These are phyloP conservation scores for Tephrocybe sp. DNA, from an alignment of 768 basidiomycete species.

Conservation along the genomic window DNA sequence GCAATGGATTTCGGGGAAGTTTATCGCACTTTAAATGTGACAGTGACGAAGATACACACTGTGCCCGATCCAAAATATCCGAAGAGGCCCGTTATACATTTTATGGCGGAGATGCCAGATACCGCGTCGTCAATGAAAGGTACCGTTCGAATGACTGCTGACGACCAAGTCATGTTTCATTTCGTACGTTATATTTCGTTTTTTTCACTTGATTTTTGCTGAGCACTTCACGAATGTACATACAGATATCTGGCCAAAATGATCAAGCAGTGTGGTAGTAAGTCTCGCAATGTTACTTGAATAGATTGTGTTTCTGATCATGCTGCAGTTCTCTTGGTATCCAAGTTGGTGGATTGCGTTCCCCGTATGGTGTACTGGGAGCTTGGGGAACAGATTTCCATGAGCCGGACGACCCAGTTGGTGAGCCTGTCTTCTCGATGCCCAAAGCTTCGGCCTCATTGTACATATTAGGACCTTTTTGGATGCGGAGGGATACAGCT, in stretches of 20 bases:
- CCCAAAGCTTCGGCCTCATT: not conserved
- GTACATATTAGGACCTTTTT: conserved; percentile 31
- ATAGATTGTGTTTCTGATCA: not conserved
- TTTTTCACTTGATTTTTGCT: not conserved
- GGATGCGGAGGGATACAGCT: conserved; percentile 26
- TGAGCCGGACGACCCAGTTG: conserved; percentile 44
- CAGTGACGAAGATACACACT: conserved; percentile 40
- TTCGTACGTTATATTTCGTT: conserved; percentile 62
- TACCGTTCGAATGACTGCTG: conserved; percentile 52
- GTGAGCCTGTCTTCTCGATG: conserved; percentile 25
- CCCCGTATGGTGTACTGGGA: conserved; percentile 58
- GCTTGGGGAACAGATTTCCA: conserved; percentile 48
- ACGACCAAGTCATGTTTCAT: conserved; percentile 61
- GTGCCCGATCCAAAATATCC: conserved; percentile 49
- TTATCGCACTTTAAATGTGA: conserved; percentile 48
- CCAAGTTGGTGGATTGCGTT: conserved; percentile 60
- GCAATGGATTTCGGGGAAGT: conserved; percentile 50
- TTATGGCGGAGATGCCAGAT: conserved; percentile 51
- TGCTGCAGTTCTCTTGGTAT: conserved; percentile 55
- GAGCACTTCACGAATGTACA: not conserved
- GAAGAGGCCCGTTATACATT: conserved; percentile 51
- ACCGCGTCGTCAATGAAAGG: conserved; percentile 50
- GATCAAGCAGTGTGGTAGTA: conserved; percentile 59
- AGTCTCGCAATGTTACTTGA: conserved; percentile 12
- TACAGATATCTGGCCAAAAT: conserved; percentile 50